Evolutionary conservation across 768 basidiomycete genomes (phyloP), one percentile per base, ranked within the genome.

Genomic region (Termitomyces titanicus): DNA sequence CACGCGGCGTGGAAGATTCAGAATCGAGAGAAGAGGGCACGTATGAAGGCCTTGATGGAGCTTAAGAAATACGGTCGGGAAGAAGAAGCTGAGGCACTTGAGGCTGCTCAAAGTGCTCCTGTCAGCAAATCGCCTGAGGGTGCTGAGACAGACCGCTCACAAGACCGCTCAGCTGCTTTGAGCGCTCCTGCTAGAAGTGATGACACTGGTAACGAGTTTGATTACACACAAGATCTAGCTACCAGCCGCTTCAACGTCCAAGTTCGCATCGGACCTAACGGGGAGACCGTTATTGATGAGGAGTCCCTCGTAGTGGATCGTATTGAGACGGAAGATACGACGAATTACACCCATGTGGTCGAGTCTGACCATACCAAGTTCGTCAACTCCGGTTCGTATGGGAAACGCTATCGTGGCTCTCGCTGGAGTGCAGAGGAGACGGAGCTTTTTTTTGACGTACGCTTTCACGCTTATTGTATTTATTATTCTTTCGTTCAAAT

Each of bases 341-440:
- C 80, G 25, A 77, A 82, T 55, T 90, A 91, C 64, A 86, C 84
- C 3, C 89, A 92, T 61, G 77, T 93, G 33, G 84, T 89, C 50
- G 90, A 92, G 68, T 89, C 85, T 0, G 93, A 94, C 61, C 79
- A 84, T 47, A 86, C 85, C 8, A 90, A 90, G 63, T 94, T 95
- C 63, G 82, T 92, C 53, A 96, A 94, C 67, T 89, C 88, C 18
- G 81, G 79, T 22, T 86, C 89, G 1, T 93, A 92, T 67, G 83
- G 87, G 49, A 92, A 85, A 70, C 86, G 88, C 56, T 83, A 81
- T 55, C 81, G 86, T n/a, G 88, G 89, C 10, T 86, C 87, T 15
- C 83, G 92, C 18, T 96, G 94, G 94, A 88, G 84, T 66, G 81
- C 81, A n/a, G 89, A 88, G 57, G 94, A 95, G 69, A 96, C 94